phyloP scores from a whole-genome alignment of 2,329 filamentous ascomycete genomes.

The Diaporthe caulivora region DNA sequence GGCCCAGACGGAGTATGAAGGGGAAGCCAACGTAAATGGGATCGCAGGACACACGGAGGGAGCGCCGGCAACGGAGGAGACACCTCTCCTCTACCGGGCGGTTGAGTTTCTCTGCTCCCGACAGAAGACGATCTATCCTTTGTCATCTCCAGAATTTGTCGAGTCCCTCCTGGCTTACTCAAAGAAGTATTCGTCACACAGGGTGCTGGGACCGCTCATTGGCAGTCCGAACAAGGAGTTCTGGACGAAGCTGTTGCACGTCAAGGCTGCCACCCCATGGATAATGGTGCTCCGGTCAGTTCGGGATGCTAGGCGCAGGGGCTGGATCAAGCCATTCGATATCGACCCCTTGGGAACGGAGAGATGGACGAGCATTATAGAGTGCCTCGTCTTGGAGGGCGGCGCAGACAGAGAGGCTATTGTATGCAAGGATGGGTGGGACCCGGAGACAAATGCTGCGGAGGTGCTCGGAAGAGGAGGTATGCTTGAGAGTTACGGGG shows the following conservation, averaged over 20 bases:
- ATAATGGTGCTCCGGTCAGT: conserved; percentile 47
- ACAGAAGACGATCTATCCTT: conserved; percentile 50
- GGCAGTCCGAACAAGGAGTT: conserved; percentile 41
- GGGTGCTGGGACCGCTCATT: conserved; percentile 11
- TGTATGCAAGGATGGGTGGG: conserved; percentile 47
- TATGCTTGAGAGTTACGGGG: conserved; percentile 13
- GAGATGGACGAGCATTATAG: conserved; percentile 48
- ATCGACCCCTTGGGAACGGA: conserved; percentile 44
- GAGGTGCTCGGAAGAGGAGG: conserved; percentile 43
- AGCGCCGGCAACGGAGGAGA: conserved; percentile 29
- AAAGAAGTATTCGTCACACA: conserved; percentile 1
- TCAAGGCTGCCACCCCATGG: conserved; percentile 46
- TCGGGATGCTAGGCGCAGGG: conserved; percentile 47
- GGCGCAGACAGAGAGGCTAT: conserved; percentile 46
- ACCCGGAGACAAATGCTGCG: conserved; percentile 46
- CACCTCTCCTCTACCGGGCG: conserved; percentile 50
- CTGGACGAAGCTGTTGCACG: conserved; percentile 37
- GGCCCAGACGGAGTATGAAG: not conserved
- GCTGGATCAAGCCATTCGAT: conserved; percentile 50
- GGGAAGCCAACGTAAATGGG: not conserved
- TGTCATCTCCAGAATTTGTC: conserved; percentile 44
- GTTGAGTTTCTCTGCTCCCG: conserved; percentile 51
- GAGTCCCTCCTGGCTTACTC: conserved; percentile 42
- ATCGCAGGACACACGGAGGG: not conserved
- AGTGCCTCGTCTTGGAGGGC: conserved; percentile 45